Percentiles rank a stretch among this genome's conserved stretches.
Evolutionary conservation across 2,329 filamentous ascomycete genomes (phyloP).

Genomic region (Annulohypoxylon truncatum): DNA sequence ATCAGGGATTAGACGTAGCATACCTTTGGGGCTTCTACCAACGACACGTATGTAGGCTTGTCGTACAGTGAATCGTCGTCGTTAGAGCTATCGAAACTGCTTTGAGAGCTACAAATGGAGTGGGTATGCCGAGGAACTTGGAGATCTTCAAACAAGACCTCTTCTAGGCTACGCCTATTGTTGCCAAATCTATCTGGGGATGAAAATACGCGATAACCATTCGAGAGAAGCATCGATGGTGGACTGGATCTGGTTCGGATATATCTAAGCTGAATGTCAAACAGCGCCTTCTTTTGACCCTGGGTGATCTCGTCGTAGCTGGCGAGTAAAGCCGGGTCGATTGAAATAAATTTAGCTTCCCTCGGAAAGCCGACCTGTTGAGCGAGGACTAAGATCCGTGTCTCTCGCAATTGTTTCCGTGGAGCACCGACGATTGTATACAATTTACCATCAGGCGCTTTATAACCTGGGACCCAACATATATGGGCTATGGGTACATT

Average conservation of each 20-base stretch:
- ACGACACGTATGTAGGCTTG: conserved; percentile 15
- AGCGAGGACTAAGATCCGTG: conserved; percentile 18
- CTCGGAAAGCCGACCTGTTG: conserved; percentile 30
- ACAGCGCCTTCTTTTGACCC: conserved; percentile 28
- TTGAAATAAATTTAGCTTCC: conserved; percentile 17
- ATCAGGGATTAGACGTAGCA: not conserved
- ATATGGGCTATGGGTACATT: conserved; percentile 32
- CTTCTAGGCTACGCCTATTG: conserved; percentile 13
- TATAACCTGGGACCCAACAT: conserved; percentile 46
- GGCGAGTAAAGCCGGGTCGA: conserved; percentile 21
- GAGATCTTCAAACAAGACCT: conserved; percentile 19
- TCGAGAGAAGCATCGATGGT: not conserved
- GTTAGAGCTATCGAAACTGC: conserved; percentile 10
- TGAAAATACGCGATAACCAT: conserved; percentile 13
- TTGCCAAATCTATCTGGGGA: conserved; percentile 18
- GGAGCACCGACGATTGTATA: conserved; percentile 46
- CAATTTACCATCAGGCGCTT: conserved; percentile 35
- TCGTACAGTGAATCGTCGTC: conserved; percentile 27
- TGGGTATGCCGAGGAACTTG: not conserved
- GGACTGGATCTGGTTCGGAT: conserved; percentile 8
- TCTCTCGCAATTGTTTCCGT: conserved; percentile 18
- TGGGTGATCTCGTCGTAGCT: conserved; percentile 19
- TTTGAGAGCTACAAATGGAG: conserved; percentile 22
- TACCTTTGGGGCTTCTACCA: conserved; percentile 12
- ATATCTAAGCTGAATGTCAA: conserved; percentile 36